Evolutionary conservation across 1,284 basidiomycete genomes (phyloP), one percentile per base, ranked within the genome.

Genomic region (Boletellus deceptivus): DNA sequence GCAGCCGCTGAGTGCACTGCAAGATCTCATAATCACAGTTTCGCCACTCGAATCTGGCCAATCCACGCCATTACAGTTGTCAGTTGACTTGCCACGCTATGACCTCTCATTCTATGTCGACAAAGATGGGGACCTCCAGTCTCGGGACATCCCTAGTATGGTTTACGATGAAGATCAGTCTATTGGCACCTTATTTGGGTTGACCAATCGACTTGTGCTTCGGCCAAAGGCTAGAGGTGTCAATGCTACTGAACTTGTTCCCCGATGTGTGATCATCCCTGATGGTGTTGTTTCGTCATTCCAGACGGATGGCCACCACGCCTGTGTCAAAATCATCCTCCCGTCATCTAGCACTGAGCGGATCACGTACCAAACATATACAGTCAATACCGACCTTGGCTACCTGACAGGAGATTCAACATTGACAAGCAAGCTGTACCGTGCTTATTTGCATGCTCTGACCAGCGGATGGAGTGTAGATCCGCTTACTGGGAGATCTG

Each of bases 391-490:
- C 0, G 62, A 68, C 10, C 61, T 80, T 8, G 69, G 75, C 6
- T 62, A 67, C 46, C 59, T 80, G 3, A 62, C 62, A 0, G 69
- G 71, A 3, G 63, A 61, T 24, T 53, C 51, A 29, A 68, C 62
- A 14, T 53, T 75, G 39, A 61, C 61, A 1, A 70, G 65, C 54
- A 67, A 65, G 43, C 55, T 76, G 3, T 77, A 70, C 53, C 69
- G 66, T 41, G 64, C 71, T 0, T 75, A 75, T 43, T 64, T 81
- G 13, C 79, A 81, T 42, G 75, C 75, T 3, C 43, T 75, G 5
- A 79, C 74, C 0, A 71, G 71, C 34, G 58, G 55, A 6, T 69
- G 67, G 27, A 64, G 75, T 6, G 64, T 69, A 4, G 80, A 82
- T 57, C 75, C 74, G 0, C 61, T 82, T 8, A 76, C 73, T 0